A percentile compares a stretch with the other conserved stretches of the same genome.
Evolutionary conservation across 1,284 basidiomycete genomes (phyloP).

Genomic region (Sanghuangporus weigelae): DNA sequence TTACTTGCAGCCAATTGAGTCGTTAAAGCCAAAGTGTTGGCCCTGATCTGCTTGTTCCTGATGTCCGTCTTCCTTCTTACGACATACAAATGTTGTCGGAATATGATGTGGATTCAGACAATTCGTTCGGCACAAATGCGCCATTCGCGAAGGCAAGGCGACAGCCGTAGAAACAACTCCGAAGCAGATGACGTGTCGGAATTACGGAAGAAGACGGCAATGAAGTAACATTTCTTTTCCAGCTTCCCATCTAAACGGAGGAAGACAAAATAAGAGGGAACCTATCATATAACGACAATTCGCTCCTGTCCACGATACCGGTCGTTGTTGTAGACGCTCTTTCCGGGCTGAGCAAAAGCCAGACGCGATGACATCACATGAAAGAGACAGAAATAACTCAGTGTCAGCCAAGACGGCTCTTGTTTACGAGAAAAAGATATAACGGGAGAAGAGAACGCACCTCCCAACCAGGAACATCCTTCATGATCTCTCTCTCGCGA

Average conservation of each 20-base stretch:
- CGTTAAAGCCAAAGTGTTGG: not conserved
- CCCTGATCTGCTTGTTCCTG: not conserved
- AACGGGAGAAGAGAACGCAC: slow-evolving; percentile 36
- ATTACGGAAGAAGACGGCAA: not conserved
- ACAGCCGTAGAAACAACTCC: not conserved
- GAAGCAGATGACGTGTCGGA: not conserved
- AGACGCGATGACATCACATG: not conserved
- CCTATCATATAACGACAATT: slow-evolving; percentile 53
- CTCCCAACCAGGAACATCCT: slow-evolving; percentile 72
- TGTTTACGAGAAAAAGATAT: not conserved
- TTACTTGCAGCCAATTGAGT: not conserved
- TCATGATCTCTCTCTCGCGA: slow-evolving; percentile 54
- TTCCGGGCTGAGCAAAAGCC: slow-evolving; percentile 48
- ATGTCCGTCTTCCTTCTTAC: not conserved
- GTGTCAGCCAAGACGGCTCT: not conserved
- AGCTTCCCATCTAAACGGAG: not conserved
- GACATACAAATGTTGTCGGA: not conserved
- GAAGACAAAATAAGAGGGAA: not conserved
- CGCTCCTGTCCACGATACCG: slow-evolving; percentile 68
- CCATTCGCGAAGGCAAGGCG: not conserved
- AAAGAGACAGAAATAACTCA: not conserved
- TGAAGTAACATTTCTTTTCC: not conserved
- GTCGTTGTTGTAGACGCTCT: slow-evolving; percentile 83
- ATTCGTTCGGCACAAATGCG: no score
- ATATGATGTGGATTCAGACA: no score